Evolutionary conservation across 306 rosid species (phyloP), one percentile per base, ranked within the genome.

Genomic region (Comarum palustre): DNA sequence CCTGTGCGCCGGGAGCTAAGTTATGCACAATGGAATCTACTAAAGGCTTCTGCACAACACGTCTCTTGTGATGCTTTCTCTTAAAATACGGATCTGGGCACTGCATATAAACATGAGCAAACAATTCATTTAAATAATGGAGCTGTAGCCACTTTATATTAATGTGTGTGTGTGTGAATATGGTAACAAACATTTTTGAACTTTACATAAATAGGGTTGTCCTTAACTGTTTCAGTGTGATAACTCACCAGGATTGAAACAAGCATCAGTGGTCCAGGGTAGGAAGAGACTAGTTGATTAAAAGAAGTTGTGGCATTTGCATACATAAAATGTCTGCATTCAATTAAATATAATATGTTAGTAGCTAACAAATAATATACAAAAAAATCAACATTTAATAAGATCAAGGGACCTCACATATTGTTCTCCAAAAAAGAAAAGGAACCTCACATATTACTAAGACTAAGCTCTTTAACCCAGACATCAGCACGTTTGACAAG

Each of bases 41-140:
- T 62, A 93, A 82, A 54, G 92, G 90, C 84, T 84, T 89, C 87
- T 93, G 98, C 42, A 91, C 66, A 77, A 93, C 91, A 83, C 97
- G 81, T 79, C 98, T 87, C 79, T 93, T 91, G 81, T 75, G 97
- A 82, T 93, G 96, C 62, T 86, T 86, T 76, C 82, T 91, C 88
- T 93, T 91, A 79, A 91, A 93, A 87, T 93, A 88, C 36, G 98
- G 98, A 77, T 93, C 98, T 58, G 98, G 97, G 88, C 98, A 93
- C 98, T 93, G 88, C 72, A 84, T 39, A 75, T 45, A 75, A 74
- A 19, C 45, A 74, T 17, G 48, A 64, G n/a, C n/a, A 48, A 79
- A 66, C 62, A 82, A 71, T 27, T 65, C 47, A 54, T 47, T 75
- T 22, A 17, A 36, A 69, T 64, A 31, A 24, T 55, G n/a, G 51